Conservation (phyloP, 2,329 filamentous ascomycete genomes). For the Elsinoe ampelina region DNA sequence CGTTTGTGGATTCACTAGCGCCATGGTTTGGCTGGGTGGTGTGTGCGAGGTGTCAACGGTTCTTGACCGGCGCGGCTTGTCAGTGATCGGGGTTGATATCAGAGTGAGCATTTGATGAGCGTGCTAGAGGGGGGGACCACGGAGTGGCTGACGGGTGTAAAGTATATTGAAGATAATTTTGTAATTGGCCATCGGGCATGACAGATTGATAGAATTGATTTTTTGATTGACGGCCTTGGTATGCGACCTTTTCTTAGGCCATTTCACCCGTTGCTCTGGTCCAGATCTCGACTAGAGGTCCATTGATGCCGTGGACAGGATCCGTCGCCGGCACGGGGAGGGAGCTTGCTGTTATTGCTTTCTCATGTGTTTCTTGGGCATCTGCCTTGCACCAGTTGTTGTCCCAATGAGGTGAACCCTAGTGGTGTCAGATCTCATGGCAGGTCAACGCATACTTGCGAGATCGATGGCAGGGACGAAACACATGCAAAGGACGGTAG, state of each 20-base stretch:
- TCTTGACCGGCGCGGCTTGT: background rate
- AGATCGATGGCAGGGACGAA: background rate
- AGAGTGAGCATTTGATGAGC: background rate
- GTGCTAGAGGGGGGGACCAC: background rate
- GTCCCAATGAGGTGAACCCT: conserved; percentile 11
- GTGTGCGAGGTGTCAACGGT: conserved; percentile 8
- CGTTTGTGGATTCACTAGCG: conserved; percentile 11
- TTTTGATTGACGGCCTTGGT: background rate
- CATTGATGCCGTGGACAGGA: conserved; percentile 4
- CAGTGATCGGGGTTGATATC: background rate
- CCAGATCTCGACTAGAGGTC: conserved; percentile 7
- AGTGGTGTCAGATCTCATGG: background rate
- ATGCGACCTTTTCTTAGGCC: background rate
- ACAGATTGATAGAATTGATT: background rate
- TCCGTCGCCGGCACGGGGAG: background rate
- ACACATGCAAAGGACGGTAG: background rate
- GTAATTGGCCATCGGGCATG: conserved; percentile 1
- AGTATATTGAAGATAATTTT: conserved; percentile 3
- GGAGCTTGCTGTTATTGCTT: background rate
- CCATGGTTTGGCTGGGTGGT: conserved; percentile 11
- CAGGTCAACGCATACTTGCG: too few species aligned
- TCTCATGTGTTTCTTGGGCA: background rate
- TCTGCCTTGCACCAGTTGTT: conserved; percentile 12
- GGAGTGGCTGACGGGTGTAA: conserved; percentile 1
- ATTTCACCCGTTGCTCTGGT: background rate